Conservation (phyloP, 164 flowering plant species). For the Malania oleifera region DNA sequence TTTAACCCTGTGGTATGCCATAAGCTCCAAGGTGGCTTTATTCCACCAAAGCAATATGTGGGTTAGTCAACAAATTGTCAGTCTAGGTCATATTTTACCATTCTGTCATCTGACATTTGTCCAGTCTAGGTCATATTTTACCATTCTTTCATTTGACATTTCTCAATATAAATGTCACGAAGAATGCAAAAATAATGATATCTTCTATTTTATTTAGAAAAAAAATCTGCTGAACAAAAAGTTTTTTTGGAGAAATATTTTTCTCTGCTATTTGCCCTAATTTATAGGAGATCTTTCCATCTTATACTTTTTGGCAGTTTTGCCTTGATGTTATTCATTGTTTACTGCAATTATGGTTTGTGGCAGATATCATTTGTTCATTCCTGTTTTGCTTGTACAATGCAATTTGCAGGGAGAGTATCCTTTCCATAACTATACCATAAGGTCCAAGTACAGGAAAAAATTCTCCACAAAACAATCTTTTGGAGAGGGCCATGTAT, state of each 20-base stretch:
- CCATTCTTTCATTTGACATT: too few relatives aligned
- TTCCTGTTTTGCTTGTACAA: neutral
- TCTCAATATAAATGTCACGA: too few relatives aligned
- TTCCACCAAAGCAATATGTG: neutral
- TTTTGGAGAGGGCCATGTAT: constrained; percentile 5
- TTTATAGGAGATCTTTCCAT: neutral
- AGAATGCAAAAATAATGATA: too few relatives aligned
- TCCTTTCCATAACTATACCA: constrained; percentile 89
- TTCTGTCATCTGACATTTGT: neutral
- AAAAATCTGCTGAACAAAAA: too few relatives aligned
- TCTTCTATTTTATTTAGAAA: too few relatives aligned
- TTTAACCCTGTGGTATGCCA: neutral
- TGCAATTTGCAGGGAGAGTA: constrained; percentile 63
- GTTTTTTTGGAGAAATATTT: too few relatives aligned
- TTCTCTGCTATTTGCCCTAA: too few relatives aligned
- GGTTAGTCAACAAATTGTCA: neutral
- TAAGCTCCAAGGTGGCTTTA: neutral
- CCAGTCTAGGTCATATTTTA: too few relatives aligned
- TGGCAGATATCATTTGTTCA: neutral
- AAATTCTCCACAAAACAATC: constrained; percentile 18
- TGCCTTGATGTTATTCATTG: too few relatives aligned
- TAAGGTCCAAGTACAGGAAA: constrained; percentile 72
- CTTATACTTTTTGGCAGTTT: neutral
- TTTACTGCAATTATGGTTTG: neutral
- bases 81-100: neutral